phyloP scores from a whole-genome alignment of 345 rosid genomes.

The Durio zibethinus region DNA sequence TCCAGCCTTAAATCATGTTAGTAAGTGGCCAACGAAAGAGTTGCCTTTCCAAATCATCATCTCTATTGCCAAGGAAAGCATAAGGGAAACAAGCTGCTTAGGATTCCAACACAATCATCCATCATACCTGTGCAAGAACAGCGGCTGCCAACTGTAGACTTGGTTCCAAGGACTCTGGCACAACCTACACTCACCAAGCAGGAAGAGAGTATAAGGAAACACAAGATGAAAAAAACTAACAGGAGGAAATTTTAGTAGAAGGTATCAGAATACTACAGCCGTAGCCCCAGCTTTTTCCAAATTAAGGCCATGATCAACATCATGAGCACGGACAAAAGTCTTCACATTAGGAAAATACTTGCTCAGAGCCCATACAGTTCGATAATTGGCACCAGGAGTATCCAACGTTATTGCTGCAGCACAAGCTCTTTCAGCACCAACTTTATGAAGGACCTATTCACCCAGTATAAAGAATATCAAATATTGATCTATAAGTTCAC shows the following conservation, averaged over 20 bases:
- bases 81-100: not conserved
- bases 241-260: not conserved
- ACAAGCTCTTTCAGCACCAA: conserved; percentile 95
- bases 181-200: conserved; percentile 51
- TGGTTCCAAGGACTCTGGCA: conserved; percentile 95
- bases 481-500: conserved; percentile 4
- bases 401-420: conserved; percentile 94
- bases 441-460: conserved; percentile 85
- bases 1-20: not conserved
- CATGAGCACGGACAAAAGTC: conserved; percentile 96
- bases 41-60: not conserved
- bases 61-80: not conserved
- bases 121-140: conserved; percentile 87
- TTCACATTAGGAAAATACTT: conserved; percentile 93
- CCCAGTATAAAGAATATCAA: conserved; percentile 18
- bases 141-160: conserved; percentile 98
- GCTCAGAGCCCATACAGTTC: conserved; percentile 98
- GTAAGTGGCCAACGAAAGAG: not conserved
- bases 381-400: conserved; percentile 94
- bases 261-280: conserved; percentile 55
- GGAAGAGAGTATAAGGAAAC: not conserved
- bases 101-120: conserved; percentile 1
- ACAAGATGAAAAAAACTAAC: not conserved
- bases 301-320: conserved; percentile 91
- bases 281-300: conserved; percentile 95